Conservation (phyloP, 768 basidiomycete genomes). For the Dioszegia crocea region DNA sequence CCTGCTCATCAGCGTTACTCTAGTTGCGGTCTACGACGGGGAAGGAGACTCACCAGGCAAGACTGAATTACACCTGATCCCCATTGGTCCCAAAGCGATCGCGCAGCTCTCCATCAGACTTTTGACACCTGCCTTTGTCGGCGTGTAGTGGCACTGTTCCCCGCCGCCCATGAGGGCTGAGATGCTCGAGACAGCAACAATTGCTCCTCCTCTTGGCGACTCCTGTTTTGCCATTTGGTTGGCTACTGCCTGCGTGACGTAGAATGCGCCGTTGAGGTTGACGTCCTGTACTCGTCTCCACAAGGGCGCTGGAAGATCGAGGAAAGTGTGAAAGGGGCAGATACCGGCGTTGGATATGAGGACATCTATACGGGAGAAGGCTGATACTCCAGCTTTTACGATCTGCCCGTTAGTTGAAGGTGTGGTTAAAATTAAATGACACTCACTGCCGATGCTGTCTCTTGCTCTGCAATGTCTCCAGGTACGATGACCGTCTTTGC, state of each 20-base stretch:
- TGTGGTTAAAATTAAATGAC: neutral
- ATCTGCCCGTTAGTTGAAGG: constrained; percentile 56
- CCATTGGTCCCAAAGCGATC: constrained; percentile 69
- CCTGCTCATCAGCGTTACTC: constrained; percentile 48
- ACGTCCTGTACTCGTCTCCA: constrained; percentile 67
- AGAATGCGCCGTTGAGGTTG: constrained; percentile 73
- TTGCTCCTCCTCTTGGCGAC: constrained; percentile 63
- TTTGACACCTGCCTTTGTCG: constrained; percentile 73
- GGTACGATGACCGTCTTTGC: constrained; percentile 56
- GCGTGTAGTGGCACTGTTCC: constrained; percentile 72
- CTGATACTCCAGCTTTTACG: constrained; percentile 59
- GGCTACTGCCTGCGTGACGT: constrained; percentile 59
- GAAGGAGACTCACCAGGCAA: constrained; percentile 54
- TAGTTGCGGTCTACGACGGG: neutral
- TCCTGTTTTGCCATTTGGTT: constrained; percentile 67
- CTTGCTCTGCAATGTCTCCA: constrained; percentile 63
- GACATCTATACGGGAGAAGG: constrained; percentile 63
- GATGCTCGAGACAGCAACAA: constrained; percentile 73
- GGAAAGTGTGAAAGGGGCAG: constrained; percentile 71
- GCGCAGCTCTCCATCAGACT: constrained; percentile 76
- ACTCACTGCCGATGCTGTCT: constrained; percentile 59
- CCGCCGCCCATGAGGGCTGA: constrained; percentile 74
- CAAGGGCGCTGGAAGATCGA: constrained; percentile 63
- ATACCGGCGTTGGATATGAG: constrained; percentile 63
- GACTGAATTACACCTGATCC: constrained; percentile 59